Conservation (phyloP, 2,329 filamentous ascomycete genomes). For the Fusarium brevicatenulatum region DNA sequence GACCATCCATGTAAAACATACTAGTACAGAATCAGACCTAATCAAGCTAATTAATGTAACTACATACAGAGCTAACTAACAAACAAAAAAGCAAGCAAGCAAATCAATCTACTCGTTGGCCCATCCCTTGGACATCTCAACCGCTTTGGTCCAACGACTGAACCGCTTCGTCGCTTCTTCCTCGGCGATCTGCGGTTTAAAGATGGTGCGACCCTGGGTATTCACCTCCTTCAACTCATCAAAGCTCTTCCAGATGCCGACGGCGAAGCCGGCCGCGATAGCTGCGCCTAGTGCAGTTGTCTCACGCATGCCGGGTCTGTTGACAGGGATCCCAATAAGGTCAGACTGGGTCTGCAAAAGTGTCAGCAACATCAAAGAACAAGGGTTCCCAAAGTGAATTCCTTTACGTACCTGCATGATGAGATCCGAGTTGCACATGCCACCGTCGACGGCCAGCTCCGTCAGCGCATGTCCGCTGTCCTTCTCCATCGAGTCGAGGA, state of each 20-base stretch:
- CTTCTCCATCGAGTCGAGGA: slow-evolving; percentile 82
- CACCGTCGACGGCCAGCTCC: slow-evolving; percentile 83
- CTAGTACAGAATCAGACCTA: slow-evolving; percentile 18
- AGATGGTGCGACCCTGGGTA: slow-evolving; percentile 72
- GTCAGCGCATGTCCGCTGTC: slow-evolving; percentile 78
- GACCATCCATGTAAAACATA: slow-evolving; percentile 15
- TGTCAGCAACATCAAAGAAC: neutral
- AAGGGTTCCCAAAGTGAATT: neutral
- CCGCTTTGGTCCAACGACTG: slow-evolving; percentile 78
- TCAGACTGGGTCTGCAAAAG: slow-evolving; percentile 74
- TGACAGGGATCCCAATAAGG: slow-evolving; percentile 81
- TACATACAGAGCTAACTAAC: neutral
- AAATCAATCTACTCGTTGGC: slow-evolving; percentile 46
- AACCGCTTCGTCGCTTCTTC: slow-evolving; percentile 72
- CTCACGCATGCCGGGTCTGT: slow-evolving; percentile 83
- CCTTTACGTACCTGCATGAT: slow-evolving; percentile 71
- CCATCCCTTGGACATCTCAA: slow-evolving; percentile 84
- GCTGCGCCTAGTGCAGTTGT: slow-evolving; percentile 84
- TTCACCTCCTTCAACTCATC: slow-evolving; percentile 79
- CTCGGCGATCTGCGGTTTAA: slow-evolving; percentile 72
- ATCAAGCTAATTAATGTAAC: neutral
- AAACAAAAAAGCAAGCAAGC: neutral
- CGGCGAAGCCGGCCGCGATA: slow-evolving; percentile 83
- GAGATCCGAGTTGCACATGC: slow-evolving; percentile 83
- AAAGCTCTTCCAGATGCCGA: slow-evolving; percentile 78